Evolutionary conservation across 1,284 basidiomycete genomes (phyloP).

Genomic region (Trichosporon inkin): DNA sequence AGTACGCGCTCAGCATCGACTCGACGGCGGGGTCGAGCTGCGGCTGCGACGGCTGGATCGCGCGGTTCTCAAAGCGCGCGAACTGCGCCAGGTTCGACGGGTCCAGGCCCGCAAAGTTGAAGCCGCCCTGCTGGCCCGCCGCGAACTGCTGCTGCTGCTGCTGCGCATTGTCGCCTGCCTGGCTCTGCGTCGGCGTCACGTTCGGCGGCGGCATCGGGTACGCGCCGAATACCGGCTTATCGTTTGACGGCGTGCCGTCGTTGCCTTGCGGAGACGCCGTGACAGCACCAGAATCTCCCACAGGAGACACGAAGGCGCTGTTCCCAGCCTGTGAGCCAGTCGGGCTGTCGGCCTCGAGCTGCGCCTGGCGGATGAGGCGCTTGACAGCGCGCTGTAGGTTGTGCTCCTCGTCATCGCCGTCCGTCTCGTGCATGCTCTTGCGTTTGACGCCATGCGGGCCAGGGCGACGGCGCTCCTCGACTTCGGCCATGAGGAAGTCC

Average conservation of each 20-base stretch:
- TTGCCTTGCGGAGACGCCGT: slow-evolving; percentile 4
- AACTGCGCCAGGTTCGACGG: slow-evolving; percentile 14
- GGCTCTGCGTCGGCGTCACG: slow-evolving; percentile 6
- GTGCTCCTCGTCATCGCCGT: slow-evolving; percentile 39
- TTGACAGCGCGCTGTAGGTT: slow-evolving; percentile 50
- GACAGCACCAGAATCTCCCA: slow-evolving; percentile 10
- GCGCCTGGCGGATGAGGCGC: slow-evolving; percentile 48
- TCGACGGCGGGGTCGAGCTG: slow-evolving; percentile 43
- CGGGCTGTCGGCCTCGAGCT: slow-evolving; percentile 42
- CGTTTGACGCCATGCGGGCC: slow-evolving; percentile 41
- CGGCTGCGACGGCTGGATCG: slow-evolving; percentile 29
- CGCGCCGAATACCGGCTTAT: slow-evolving; percentile 44
- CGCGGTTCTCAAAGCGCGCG: slow-evolving; percentile 35
- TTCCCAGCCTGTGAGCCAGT: slow-evolving; percentile 9
- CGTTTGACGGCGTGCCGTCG: slow-evolving; percentile 28
- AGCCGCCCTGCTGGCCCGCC: slow-evolving; percentile 17
- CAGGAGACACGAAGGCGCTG: slow-evolving; percentile 19
- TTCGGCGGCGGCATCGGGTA: slow-evolving; percentile 39
- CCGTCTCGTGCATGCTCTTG: slow-evolving; percentile 28
- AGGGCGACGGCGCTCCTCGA: slow-evolving; percentile 45
- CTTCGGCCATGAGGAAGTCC: slow-evolving; percentile 48
- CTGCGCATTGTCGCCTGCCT: neutral
- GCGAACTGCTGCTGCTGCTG: slow-evolving; percentile 6
- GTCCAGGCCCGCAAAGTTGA: slow-evolving; percentile 27
- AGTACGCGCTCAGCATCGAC: slow-evolving; percentile 40